Percentiles rank a stretch among this genome's conserved stretches.
phyloP scores from a whole-genome alignment of 2,329 filamentous ascomycete species.

The Tolypocladium album region DNA sequence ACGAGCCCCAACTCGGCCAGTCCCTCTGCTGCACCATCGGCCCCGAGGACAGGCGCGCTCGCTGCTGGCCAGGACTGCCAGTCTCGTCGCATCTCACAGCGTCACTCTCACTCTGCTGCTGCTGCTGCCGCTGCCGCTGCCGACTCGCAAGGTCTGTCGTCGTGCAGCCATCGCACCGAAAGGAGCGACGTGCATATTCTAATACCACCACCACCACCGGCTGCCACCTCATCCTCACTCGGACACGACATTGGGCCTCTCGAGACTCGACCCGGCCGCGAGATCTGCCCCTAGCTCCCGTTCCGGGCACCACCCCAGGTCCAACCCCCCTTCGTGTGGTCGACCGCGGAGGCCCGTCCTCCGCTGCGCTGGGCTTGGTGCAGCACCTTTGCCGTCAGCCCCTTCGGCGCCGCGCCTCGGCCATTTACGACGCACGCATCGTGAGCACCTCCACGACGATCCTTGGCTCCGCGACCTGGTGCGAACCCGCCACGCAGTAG shows the following conservation, averaged over 20 bases:
- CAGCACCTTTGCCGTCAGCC: conserved; percentile 1
- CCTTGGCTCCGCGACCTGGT: conserved; percentile 1
- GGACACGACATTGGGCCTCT: neutral
- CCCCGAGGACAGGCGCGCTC: neutral
- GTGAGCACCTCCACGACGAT: conserved; percentile 1
- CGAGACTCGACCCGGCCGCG: conserved; percentile 4
- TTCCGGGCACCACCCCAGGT: neutral
- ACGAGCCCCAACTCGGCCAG: neutral
- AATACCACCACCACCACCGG: conserved; percentile 11
- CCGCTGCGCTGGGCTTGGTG: neutral
- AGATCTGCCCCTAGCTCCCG: conserved; percentile 4
- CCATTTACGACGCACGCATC: conserved; percentile 1
- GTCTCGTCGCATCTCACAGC: conserved; percentile 1
- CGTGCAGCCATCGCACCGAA: conserved; percentile 8
- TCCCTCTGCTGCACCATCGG: neutral
- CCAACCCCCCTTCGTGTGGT: neutral
- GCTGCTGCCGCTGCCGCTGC: neutral
- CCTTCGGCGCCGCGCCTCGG: neutral
- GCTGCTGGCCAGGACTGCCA: neutral
- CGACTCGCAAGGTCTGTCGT: neutral
- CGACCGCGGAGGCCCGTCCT: neutral
- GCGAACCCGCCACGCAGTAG: neutral
- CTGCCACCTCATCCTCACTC: conserved; percentile 6
- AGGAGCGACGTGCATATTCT: conserved; percentile 22
- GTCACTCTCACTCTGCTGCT: neutral